Percentiles rank a stretch among this genome's conserved stretches.
These are phyloP conservation scores for Corchorus olitorius DNA, from an alignment of 345 rosid species.

Conservation along the genomic window DNA sequence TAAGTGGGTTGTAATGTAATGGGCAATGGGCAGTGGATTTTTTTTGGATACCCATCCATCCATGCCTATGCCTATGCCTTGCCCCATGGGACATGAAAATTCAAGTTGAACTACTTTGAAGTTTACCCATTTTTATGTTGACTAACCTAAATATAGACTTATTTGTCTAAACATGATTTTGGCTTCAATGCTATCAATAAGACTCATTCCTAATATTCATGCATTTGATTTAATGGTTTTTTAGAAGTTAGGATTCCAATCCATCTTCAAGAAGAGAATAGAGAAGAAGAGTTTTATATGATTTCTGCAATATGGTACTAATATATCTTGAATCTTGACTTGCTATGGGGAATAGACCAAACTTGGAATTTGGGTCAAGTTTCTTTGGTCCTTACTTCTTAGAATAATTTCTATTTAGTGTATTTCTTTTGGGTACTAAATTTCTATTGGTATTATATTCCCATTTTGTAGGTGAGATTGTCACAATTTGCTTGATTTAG, in stretches of 20 bases:
- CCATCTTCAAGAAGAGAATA: background rate
- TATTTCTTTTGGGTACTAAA: too few relatives aligned
- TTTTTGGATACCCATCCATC: slow-evolving; percentile 16
- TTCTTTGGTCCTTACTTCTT: too few relatives aligned
- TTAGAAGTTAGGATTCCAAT: too few relatives aligned
- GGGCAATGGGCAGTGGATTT: slow-evolving; percentile 12
- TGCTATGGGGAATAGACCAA: background rate
- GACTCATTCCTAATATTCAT: background rate
- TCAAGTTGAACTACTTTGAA: slow-evolving; percentile 7
- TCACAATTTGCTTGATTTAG: background rate
- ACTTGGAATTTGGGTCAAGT: background rate
- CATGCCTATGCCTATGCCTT: too few relatives aligned
- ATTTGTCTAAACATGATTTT: background rate
- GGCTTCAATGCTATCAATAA: background rate
- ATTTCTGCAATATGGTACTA: too few relatives aligned
- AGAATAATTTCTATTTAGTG: too few relatives aligned
- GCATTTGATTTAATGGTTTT: too few relatives aligned
- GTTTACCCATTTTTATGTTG: background rate
- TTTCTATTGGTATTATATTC: background rate
- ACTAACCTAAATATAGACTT: background rate
- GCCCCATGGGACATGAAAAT: too few relatives aligned
- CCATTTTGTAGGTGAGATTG: background rate
- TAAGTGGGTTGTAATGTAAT: background rate
- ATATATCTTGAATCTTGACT: background rate
- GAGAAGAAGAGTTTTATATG: background rate